phyloP scores from a whole-genome alignment of 2,329 filamentous ascomycete species.

The Claviceps maximensis region DNA sequence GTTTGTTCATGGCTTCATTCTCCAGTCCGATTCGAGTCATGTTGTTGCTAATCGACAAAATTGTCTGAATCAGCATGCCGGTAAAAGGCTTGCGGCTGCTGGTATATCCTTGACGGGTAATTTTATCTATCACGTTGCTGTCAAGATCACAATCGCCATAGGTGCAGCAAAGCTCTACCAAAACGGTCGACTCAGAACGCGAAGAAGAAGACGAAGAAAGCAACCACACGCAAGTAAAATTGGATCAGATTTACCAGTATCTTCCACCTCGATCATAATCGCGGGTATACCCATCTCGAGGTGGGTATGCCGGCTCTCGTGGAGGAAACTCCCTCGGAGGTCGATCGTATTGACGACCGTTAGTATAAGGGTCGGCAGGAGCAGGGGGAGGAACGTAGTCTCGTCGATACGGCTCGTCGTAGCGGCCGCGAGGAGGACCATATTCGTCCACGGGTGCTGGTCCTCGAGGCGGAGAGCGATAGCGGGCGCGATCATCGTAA shows the following conservation, averaged over 20 bases:
- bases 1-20: neutral
- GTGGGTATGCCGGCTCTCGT: slow-evolving; percentile 24
- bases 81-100: neutral
- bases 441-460: slow-evolving; percentile 59
- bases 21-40: neutral
- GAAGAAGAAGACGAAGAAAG: neutral
- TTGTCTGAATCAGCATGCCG: neutral
- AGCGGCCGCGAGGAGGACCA: slow-evolving; percentile 50
- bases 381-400: slow-evolving; percentile 53
- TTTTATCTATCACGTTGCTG: slow-evolving; percentile 22
- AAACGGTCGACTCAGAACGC: neutral
- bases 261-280: slow-evolving; percentile 38
- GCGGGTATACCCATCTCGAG: slow-evolving; percentile 28
- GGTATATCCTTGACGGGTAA: slow-evolving; percentile 3
- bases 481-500: slow-evolving; percentile 71
- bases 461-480: slow-evolving; percentile 67
- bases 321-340: slow-evolving; percentile 39
- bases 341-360: slow-evolving; percentile 43
- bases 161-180: slow-evolving; percentile 1
- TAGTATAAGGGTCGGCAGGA: slow-evolving; percentile 48
- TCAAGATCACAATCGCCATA: slow-evolving; percentile 20
- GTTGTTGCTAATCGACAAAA: neutral
- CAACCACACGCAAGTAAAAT: slow-evolving; percentile 9
- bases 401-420: slow-evolving; percentile 66
- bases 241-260: slow-evolving; percentile 31